A percentile compares a stretch with the other conserved stretches of the same genome.
Conservation (phyloP, 345 rosid species). For the Citrus maxima region DNA sequence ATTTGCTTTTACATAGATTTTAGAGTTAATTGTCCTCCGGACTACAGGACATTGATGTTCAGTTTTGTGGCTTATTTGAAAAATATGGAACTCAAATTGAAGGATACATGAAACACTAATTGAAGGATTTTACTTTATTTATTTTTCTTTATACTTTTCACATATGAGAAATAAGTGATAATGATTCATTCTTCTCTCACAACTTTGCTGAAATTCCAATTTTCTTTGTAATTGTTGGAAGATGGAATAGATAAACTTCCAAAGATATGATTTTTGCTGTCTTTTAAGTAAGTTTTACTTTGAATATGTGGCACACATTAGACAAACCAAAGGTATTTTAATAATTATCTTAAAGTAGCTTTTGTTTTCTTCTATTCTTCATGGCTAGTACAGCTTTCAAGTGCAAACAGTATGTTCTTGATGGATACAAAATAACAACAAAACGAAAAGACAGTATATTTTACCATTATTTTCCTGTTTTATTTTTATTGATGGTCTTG, state of each 20-base stretch:
- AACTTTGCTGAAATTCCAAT: neutral
- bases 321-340: neutral
- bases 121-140: too few species aligned
- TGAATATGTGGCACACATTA: neutral
- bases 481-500: too few species aligned
- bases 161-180: neutral
- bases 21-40: neutral
- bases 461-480: neutral
- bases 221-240: neutral
- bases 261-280: neutral
- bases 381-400: neutral
- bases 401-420: neutral
- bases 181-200: neutral
- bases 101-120: neutral
- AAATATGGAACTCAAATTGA: neutral
- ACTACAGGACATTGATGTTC: neutral
- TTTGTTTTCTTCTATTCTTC: neutral
- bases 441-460: neutral
- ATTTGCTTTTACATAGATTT: neutral
- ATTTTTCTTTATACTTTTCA: too few species aligned
- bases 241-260: neutral
- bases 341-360: neutral
- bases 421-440: neutral
- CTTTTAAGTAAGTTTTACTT: too few species aligned
- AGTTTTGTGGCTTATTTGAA: neutral